Percentiles rank a stretch among this genome's conserved stretches.
Evolutionary conservation across 495 filamentous ascomycete genomes (phyloP).

Genomic region (Daldinia childiae): DNA sequence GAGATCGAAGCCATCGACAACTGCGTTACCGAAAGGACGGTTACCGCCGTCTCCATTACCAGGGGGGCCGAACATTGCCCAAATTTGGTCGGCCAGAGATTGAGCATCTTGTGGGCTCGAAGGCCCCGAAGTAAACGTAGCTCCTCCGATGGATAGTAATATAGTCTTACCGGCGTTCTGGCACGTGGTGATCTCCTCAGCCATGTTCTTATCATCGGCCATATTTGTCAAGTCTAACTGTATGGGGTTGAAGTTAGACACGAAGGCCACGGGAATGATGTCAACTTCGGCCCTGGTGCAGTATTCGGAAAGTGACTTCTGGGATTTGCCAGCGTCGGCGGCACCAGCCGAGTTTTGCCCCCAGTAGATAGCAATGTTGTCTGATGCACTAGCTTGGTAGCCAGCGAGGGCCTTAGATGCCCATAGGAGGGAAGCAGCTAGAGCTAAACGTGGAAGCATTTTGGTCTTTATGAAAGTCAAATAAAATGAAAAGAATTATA

Average conservation of each 20-base stretch:
- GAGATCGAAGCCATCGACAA: slow-evolving; percentile 68
- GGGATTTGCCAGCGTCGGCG: slow-evolving; percentile 13
- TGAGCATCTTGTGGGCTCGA: slow-evolving; percentile 58
- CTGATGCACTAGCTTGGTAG: slow-evolving; percentile 58
- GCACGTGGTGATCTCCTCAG: slow-evolving; percentile 65
- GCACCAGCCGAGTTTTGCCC: slow-evolving; percentile 45
- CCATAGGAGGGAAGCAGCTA: slow-evolving; percentile 18
- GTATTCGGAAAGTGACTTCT: slow-evolving; percentile 35
- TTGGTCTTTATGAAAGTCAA: not conserved
- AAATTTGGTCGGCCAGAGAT: slow-evolving; percentile 66
- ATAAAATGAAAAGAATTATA: not conserved
- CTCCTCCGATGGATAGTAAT: slow-evolving; percentile 69
- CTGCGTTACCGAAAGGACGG: slow-evolving; percentile 62
- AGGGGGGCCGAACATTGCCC: slow-evolving; percentile 68
- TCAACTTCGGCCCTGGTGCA: slow-evolving; percentile 44
- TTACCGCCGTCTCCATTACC: slow-evolving; percentile 35
- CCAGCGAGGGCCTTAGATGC: slow-evolving; percentile 46
- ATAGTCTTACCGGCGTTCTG: slow-evolving; percentile 69
- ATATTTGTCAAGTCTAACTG: slow-evolving; percentile 65
- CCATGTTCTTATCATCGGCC: slow-evolving; percentile 61
- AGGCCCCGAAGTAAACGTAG: slow-evolving; percentile 58
- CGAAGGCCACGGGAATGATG: slow-evolving; percentile 69
- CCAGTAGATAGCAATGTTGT: slow-evolving; percentile 73
- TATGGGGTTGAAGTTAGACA: slow-evolving; percentile 63
- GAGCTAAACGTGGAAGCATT: slow-evolving; percentile 11